These are phyloP conservation scores for Botryotinia narcissicola DNA, from an alignment of 2,329 filamentous ascomycete species.

Conservation along the genomic window DNA sequence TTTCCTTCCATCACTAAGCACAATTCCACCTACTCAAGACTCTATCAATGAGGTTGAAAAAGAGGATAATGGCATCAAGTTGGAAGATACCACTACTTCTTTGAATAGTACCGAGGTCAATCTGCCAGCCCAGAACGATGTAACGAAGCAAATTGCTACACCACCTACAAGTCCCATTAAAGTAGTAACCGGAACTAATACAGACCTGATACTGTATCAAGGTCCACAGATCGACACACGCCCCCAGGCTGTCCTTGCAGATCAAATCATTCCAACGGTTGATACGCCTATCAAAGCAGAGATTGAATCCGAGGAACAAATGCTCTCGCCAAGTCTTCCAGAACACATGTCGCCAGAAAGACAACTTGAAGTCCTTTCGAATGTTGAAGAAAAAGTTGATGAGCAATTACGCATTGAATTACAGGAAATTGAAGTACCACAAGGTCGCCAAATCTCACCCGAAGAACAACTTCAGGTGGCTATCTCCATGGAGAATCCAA, in stretches of 20 bases:
- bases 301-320: background rate
- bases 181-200: too few relatives aligned
- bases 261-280: too few relatives aligned
- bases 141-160: background rate
- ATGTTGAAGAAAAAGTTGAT: background rate
- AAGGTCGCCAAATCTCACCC: background rate
- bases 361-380: background rate
- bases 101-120: background rate
- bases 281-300: background rate
- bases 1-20: too few relatives aligned
- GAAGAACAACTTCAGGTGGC: background rate
- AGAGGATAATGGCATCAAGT: background rate
- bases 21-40: background rate
- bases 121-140: background rate
- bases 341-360: background rate
- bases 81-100: background rate
- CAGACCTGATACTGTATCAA: background rate
- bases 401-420: background rate
- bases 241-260: background rate
- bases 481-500: background rate
- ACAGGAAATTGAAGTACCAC: too few relatives aligned
- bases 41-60: background rate
- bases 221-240: background rate
- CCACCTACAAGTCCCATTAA: background rate
- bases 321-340: background rate